These are phyloP conservation scores for Flaveria sonorensis DNA, from an alignment of 129 eudicot genomes.

Conservation along the genomic window DNA sequence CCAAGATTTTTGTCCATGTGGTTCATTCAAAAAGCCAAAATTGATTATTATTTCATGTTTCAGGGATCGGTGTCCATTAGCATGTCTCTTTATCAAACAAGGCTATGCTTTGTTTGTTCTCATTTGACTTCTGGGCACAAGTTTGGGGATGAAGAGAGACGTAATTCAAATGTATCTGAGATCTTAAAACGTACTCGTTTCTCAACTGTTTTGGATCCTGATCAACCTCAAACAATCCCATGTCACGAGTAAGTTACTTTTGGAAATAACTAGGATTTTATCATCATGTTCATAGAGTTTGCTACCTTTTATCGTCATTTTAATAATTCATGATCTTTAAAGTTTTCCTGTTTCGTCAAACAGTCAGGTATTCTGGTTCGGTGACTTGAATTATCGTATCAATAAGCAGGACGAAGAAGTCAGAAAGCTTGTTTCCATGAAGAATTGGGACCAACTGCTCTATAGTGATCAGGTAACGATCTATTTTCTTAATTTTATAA, in stretches of 20 bases:
- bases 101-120: slow-evolving; percentile 92
- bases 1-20: slow-evolving; percentile 2
- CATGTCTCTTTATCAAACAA: slow-evolving; percentile 89
- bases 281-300: slow-evolving; percentile 1
- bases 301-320: neutral
- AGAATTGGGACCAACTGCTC: slow-evolving; percentile 79
- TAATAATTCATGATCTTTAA: slow-evolving; percentile 14
- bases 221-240: slow-evolving; percentile 86
- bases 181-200: slow-evolving; percentile 85
- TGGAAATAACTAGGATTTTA: neutral
- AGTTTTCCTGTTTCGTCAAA: slow-evolving; percentile 24
- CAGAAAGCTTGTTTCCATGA: slow-evolving; percentile 71
- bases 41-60: slow-evolving; percentile 10
- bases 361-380: slow-evolving; percentile 99
- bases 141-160: slow-evolving; percentile 79
- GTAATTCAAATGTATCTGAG: slow-evolving; percentile 82
- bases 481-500: neutral
- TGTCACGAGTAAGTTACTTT: slow-evolving; percentile 78
- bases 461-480: slow-evolving; percentile 70
- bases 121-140: slow-evolving; percentile 93
- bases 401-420: slow-evolving; percentile 78
- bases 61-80: slow-evolving; percentile 97
- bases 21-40: neutral
- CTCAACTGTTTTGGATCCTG: slow-evolving; percentile 65
- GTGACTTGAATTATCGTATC: slow-evolving; percentile 95